Percentiles rank a stretch among this genome's conserved stretches.
Evolutionary conservation across 140 eudicot genomes (phyloP).

Genomic region (Erigeron philadelphicus): DNA sequence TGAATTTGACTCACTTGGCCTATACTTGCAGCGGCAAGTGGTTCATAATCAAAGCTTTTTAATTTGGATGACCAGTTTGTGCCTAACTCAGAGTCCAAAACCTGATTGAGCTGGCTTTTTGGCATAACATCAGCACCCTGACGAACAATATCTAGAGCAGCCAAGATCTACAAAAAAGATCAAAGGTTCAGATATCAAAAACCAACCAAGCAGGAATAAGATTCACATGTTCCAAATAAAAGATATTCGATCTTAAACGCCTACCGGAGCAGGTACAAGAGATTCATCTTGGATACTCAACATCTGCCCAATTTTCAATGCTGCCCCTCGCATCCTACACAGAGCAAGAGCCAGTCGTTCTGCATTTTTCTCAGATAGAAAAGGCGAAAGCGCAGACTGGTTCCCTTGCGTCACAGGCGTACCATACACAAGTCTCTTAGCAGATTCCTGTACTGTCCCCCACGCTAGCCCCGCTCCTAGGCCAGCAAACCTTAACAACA

Average conservation of each 20-base stretch:
- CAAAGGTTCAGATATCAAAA: slow-evolving; percentile 15
- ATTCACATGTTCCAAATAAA: background rate
- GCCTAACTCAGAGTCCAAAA: slow-evolving; percentile 77
- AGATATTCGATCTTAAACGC: background rate
- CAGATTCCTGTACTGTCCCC: slow-evolving; percentile 95
- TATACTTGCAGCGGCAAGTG: slow-evolving; percentile 98
- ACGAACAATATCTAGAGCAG: slow-evolving; percentile 96
- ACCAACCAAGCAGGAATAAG: background rate
- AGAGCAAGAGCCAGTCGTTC: slow-evolving; percentile 96
- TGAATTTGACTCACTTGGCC: slow-evolving; percentile 66
- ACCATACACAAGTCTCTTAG: slow-evolving; percentile 77
- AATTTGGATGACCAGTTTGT: slow-evolving; percentile 76
- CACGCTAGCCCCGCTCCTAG: slow-evolving; percentile 98
- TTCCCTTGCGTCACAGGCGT: slow-evolving; percentile 41
- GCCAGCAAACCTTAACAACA: slow-evolving; percentile 78
- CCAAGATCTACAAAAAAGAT: slow-evolving; percentile 60
- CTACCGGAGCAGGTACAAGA: slow-evolving; percentile 92
- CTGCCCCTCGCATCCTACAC: slow-evolving; percentile 99
- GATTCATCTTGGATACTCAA: slow-evolving; percentile 93
- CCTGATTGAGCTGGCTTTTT: slow-evolving; percentile 88
- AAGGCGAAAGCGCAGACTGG: slow-evolving; percentile 66
- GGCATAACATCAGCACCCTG: slow-evolving; percentile 99
- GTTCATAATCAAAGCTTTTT: slow-evolving; percentile 80
- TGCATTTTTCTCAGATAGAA: slow-evolving; percentile 80
- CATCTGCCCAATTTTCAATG: slow-evolving; percentile 93